phyloP scores from a whole-genome alignment of 2,329 filamentous ascomycete genomes.

The Knufia fluminis region DNA sequence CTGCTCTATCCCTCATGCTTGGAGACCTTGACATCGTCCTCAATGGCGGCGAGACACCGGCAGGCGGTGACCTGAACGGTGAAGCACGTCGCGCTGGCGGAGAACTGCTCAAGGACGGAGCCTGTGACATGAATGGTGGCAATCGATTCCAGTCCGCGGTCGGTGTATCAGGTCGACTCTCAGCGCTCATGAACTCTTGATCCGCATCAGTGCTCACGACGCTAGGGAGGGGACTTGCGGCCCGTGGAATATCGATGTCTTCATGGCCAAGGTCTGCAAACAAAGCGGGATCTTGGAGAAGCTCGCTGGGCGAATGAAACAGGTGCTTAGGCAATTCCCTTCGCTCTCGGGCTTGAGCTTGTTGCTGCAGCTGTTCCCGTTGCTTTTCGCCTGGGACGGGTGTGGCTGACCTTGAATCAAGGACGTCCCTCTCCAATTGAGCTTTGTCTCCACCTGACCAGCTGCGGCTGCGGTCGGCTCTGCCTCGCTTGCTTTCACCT shows the following conservation, averaged over 20 bases:
- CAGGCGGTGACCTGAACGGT: background rate
- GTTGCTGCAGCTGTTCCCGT: slow-evolving; percentile 17
- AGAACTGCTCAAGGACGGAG: background rate
- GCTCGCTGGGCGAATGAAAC: slow-evolving; percentile 39
- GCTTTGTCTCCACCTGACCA: slow-evolving; percentile 14
- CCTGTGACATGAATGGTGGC: background rate
- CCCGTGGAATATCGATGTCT: slow-evolving; percentile 22
- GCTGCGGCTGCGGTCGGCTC: slow-evolving; percentile 23
- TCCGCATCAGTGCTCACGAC: slow-evolving; percentile 20
- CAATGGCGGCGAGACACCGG: background rate
- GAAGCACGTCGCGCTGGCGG: slow-evolving; percentile 2
- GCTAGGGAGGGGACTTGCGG: slow-evolving; percentile 19
- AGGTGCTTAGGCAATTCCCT: slow-evolving; percentile 37
- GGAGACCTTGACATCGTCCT: slow-evolving; percentile 4
- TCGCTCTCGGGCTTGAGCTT: slow-evolving; percentile 11
- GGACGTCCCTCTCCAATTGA: slow-evolving; percentile 34
- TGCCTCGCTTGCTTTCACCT: slow-evolving; percentile 22
- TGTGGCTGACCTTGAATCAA: slow-evolving; percentile 58
- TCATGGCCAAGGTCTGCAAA: slow-evolving; percentile 26
- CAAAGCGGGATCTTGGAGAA: slow-evolving; percentile 31
- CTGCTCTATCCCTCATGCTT: slow-evolving; percentile 6
- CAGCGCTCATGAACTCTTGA: slow-evolving; percentile 21
- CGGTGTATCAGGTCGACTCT: slow-evolving; percentile 14
- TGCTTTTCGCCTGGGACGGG: slow-evolving; percentile 52
- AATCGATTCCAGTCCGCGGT: slow-evolving; percentile 4